Conservation (phyloP, 495 filamentous ascomycete genomes). For the Penicillium canariense region DNA sequence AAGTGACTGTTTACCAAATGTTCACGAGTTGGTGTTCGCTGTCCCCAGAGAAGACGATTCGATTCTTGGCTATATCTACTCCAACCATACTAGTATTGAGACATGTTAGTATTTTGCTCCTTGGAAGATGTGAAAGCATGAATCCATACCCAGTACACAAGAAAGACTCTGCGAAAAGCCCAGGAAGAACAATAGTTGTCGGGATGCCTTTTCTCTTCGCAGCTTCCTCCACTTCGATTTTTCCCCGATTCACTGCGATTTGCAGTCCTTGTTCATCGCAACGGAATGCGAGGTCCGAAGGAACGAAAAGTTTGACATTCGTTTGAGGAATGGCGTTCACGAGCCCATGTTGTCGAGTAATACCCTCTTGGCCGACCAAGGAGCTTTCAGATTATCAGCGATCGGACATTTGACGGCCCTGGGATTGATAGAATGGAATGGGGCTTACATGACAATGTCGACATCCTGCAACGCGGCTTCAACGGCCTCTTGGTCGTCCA, state of each 20-base stretch:
- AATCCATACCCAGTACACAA: conserved; percentile 10
- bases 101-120: too few species aligned
- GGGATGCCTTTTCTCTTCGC: conserved; percentile 20
- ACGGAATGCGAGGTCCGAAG: conserved; percentile 18
- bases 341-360: conserved; percentile 12
- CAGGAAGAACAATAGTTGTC: conserved; percentile 13
- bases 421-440: too few species aligned
- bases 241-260: conserved; percentile 11
- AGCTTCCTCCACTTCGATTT: conserved; percentile 18
- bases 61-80: conserved; percentile 15
- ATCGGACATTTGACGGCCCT: neutral
- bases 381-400: conserved; percentile 13
- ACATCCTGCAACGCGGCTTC: conserved; percentile 15
- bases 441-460: conserved; percentile 26
- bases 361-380: conserved; percentile 20
- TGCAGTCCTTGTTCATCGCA: conserved; percentile 17
- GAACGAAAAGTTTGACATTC: conserved; percentile 21
- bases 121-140: too few species aligned
- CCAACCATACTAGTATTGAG: neutral
- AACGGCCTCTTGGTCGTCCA: conserved; percentile 15
- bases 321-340: conserved; percentile 24
- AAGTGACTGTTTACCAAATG: conserved; percentile 10
- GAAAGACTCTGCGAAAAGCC: conserved; percentile 21
- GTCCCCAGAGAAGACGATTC: conserved; percentile 15
- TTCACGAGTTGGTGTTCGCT: conserved; percentile 1